Evolutionary conservation across 192 early-diverging fungal species (phyloP).

Genomic region (Podila horticola): DNA sequence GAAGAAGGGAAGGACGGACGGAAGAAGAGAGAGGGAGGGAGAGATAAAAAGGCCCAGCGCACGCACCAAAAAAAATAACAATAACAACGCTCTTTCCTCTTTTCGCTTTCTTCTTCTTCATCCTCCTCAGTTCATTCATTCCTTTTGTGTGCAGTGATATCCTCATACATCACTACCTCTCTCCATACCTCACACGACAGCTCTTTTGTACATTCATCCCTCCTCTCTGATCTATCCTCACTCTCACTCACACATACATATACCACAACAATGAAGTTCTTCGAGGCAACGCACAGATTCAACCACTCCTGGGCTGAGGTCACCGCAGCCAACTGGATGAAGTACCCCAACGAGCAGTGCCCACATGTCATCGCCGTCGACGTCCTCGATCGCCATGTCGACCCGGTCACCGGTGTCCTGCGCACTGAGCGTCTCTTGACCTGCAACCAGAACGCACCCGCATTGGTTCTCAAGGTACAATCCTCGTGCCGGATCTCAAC

Average conservation of each 20-base stretch:
- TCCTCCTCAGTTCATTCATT: too few relatives aligned
- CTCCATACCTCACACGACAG: too few relatives aligned
- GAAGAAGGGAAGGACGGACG: too few relatives aligned
- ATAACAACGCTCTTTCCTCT: too few relatives aligned
- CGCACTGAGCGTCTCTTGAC: constrained; percentile 93
- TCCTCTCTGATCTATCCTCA: too few relatives aligned
- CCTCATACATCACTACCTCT: too few relatives aligned
- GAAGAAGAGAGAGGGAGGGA: too few relatives aligned
- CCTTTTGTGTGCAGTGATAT: too few relatives aligned
- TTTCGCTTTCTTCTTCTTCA: too few relatives aligned
- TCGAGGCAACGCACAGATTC: constrained; percentile 82
- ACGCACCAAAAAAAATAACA: too few relatives aligned
- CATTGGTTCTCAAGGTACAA: constrained; percentile 70
- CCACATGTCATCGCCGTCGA: constrained; percentile 94
- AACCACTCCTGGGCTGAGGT: constrained; percentile 86
- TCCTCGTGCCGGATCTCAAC: background rate
- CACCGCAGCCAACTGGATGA: constrained; percentile 91
- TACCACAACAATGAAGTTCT: constrained; percentile 79
- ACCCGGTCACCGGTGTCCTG: constrained; percentile 85
- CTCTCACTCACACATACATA: background rate
- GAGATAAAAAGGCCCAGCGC: too few relatives aligned
- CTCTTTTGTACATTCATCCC: too few relatives aligned
- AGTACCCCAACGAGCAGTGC: constrained; percentile 96
- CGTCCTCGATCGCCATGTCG: constrained; percentile 82
- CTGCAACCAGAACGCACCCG: constrained; percentile 86